phyloP scores from a whole-genome alignment of 768 basidiomycete genomes.

The Suillus spraguei region DNA sequence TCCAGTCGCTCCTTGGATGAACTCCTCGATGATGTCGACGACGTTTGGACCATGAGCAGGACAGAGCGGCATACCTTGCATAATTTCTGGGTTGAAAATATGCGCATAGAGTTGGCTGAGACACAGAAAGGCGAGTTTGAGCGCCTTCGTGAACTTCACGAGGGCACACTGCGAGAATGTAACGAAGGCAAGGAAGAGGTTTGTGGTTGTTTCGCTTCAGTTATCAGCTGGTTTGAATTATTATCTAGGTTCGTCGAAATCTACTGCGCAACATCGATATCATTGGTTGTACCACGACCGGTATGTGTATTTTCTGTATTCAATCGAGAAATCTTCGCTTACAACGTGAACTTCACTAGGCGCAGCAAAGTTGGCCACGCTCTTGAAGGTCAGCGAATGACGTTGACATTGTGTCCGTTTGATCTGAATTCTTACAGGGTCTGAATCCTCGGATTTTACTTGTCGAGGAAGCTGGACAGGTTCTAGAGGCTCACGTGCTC shows the following conservation, averaged over 20 bases:
- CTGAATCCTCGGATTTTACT: conserved; percentile 62
- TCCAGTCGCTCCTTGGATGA: conserved; percentile 38
- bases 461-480: conserved; percentile 84
- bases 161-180: conserved; percentile 39
- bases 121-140: conserved; percentile 45
- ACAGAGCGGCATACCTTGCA: conserved; percentile 50
- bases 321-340: not conserved
- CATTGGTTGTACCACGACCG: conserved; percentile 79
- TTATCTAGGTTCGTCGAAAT: conserved; percentile 50
- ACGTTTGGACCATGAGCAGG: conserved; percentile 58
- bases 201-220: conserved; percentile 14
- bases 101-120: conserved; percentile 34
- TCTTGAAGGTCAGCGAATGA: conserved; percentile 49
- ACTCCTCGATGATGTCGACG: conserved; percentile 34
- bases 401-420: not conserved
- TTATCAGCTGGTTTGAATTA: not conserved
- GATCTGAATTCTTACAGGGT: conserved; percentile 40
- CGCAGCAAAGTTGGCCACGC: conserved; percentile 63
- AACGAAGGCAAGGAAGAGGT: conserved; percentile 59
- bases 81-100: conserved; percentile 47
- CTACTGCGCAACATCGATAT: conserved; percentile 59
- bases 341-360: conserved; percentile 38
- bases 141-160: conserved; percentile 39
- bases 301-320: conserved; percentile 35
- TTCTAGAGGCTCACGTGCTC: conserved; percentile 76